These are phyloP conservation scores for Penicillium carneum DNA, from an alignment of 2,329 filamentous ascomycete species.

Conservation along the genomic window DNA sequence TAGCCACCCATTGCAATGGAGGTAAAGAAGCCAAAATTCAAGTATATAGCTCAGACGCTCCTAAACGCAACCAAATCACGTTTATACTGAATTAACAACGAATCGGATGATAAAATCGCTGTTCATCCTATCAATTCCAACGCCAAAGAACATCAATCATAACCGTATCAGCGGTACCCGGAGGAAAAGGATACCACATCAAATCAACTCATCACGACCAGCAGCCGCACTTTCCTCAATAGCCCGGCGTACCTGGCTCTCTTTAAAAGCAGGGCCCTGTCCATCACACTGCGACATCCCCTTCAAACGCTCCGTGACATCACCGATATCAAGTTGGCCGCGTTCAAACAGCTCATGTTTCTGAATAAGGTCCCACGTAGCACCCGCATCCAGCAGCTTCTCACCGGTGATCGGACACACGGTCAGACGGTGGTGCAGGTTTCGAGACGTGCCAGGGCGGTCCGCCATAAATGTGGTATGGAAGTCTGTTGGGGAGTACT, in stretches of 20 bases:
- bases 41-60: neutral
- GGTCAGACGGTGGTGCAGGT: slow-evolving; percentile 68
- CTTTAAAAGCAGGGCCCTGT: slow-evolving; percentile 85
- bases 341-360: slow-evolving; percentile 76
- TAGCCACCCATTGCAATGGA: neutral
- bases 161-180: slow-evolving; percentile 9
- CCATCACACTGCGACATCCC: slow-evolving; percentile 80
- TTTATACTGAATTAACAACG: neutral
- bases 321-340: slow-evolving; percentile 79
- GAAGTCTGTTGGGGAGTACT: slow-evolving; percentile 75
- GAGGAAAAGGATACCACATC: slow-evolving; percentile 32
- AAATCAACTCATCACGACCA: slow-evolving; percentile 79
- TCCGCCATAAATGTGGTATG: slow-evolving; percentile 68
- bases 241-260: slow-evolving; percentile 73
- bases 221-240: slow-evolving; percentile 80
- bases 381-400: slow-evolving; percentile 74
- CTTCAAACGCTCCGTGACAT: slow-evolving; percentile 81
- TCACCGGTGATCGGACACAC: slow-evolving; percentile 70
- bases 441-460: slow-evolving; percentile 29
- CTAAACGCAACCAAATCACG: neutral
- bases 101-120: neutral
- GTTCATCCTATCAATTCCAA: neutral
- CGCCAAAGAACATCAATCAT: slow-evolving; percentile 19
- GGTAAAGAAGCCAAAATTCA: neutral
- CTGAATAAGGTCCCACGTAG: slow-evolving; percentile 90